Conservation (phyloP, 257 asterid species). For the Salvia splendens region DNA sequence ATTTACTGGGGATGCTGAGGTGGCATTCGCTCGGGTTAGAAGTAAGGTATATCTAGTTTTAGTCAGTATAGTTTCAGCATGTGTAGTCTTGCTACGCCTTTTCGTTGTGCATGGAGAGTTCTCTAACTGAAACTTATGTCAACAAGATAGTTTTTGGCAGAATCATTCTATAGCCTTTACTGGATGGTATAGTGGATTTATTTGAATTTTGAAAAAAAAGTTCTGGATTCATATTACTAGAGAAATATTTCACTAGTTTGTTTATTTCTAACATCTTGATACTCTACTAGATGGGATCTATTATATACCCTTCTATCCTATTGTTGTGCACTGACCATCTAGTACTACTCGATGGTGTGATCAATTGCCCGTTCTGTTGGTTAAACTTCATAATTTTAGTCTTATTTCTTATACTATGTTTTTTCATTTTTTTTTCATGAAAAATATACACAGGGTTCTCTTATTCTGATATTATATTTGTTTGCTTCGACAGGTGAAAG, state of each 20-base stretch:
- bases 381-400: background rate
- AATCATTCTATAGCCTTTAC: background rate
- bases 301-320: background rate
- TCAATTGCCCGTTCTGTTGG: conserved; percentile 5
- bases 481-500: conserved; percentile 71
- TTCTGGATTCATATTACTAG: background rate
- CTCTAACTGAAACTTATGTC: conserved; percentile 1
- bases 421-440: background rate
- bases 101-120: background rate
- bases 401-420: conserved; percentile 1
- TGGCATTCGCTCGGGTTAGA: conserved; percentile 85
- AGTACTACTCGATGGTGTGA: background rate
- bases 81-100: conserved; percentile 14
- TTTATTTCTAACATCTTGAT: background rate
- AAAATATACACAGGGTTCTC: background rate
- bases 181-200: background rate
- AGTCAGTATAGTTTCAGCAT: conserved; percentile 27
- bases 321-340: background rate
- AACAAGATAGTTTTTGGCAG: background rate
- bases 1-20: conserved; percentile 78
- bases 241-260: background rate
- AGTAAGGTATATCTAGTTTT: conserved; percentile 54
- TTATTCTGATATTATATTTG: conserved; percentile 3
- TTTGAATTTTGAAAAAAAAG: background rate
- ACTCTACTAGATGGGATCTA: background rate